Conservation (phyloP, 352 stramenopile species). For the Phytophthora pini region DNA sequence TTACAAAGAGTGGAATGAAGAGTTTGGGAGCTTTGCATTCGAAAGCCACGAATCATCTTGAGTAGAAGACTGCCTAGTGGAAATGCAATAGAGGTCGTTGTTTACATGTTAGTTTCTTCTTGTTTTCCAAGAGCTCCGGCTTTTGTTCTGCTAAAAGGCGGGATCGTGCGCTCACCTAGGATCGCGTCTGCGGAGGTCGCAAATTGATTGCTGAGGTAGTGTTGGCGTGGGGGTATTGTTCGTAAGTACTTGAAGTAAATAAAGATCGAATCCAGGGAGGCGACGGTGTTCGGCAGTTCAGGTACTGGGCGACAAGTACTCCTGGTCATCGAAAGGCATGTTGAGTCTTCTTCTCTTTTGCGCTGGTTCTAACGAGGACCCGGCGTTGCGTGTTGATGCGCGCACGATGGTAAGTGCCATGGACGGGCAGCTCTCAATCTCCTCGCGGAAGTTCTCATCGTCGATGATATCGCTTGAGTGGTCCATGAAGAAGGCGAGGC, state of each 20-base stretch:
- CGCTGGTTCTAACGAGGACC: constrained; percentile 45
- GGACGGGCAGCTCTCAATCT: constrained; percentile 79
- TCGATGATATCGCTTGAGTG: constrained; percentile 84
- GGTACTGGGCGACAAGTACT: constrained; percentile 51
- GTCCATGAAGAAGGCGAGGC: constrained; percentile 78
- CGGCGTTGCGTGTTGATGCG: constrained; percentile 47
- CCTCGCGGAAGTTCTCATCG: constrained; percentile 82
- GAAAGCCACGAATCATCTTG: constrained; percentile 64
- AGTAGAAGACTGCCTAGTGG: constrained; percentile 6
- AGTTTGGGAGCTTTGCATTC: constrained; percentile 92
- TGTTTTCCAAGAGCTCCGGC: constrained; percentile 5
- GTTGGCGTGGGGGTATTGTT: constrained; percentile 17
- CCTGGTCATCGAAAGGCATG: constrained; percentile 82
- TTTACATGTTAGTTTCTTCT: constrained; percentile 34
- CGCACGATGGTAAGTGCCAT: constrained; percentile 84
- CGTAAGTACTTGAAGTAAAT: constrained; percentile 60
- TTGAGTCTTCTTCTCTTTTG: constrained; percentile 80
- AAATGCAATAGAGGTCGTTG: constrained; percentile 17
- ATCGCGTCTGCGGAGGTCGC: not conserved
- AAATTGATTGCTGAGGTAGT: constrained; percentile 27
- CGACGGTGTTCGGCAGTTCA: constrained; percentile 8
- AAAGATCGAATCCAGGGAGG: constrained; percentile 29
- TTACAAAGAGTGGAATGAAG: constrained; percentile 94
- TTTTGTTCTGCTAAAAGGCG: constrained; percentile 15
- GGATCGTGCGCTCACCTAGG: constrained; percentile 16